Conservation (phyloP, 1,284 basidiomycete species). For the Leccinum holopus region DNA sequence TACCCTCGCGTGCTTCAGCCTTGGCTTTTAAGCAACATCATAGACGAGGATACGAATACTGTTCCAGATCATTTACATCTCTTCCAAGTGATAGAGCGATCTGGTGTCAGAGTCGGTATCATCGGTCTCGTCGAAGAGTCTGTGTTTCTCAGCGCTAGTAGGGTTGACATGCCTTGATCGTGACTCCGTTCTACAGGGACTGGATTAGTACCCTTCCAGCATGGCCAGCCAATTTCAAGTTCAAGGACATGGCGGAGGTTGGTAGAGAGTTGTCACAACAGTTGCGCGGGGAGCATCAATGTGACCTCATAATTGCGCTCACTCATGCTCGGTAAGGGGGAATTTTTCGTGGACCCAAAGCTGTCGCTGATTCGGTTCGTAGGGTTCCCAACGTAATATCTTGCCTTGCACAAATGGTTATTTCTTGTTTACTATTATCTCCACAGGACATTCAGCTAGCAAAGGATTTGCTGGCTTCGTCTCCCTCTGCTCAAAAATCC, state of each 20-base stretch:
- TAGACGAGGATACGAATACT: constrained; percentile 49
- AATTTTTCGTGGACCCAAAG: background rate
- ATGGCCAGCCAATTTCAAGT: constrained; percentile 65
- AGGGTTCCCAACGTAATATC: background rate
- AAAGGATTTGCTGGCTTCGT: constrained; percentile 61
- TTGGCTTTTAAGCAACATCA: constrained; percentile 61
- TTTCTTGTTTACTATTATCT: constrained; percentile 38
- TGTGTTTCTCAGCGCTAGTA: constrained; percentile 14
- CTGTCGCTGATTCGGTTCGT: background rate
- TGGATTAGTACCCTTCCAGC: constrained; percentile 73
- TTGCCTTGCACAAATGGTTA: background rate
- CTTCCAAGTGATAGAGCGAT: constrained; percentile 54
- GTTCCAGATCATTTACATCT: constrained; percentile 51
- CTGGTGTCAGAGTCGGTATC: constrained; percentile 60
- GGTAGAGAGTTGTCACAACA: constrained; percentile 54
- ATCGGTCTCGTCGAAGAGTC: constrained; percentile 74
- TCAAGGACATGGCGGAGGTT: constrained; percentile 54
- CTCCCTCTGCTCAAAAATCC: constrained; percentile 51
- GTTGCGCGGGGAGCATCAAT: constrained; percentile 56
- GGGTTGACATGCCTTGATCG: background rate
- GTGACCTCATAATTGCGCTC: constrained; percentile 67
- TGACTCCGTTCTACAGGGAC: constrained; percentile 38
- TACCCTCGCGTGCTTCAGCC: constrained; percentile 35
- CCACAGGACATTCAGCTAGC: constrained; percentile 59
- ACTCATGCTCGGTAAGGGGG: constrained; percentile 56